A percentile compares a stretch with the other conserved stretches of the same genome.
phyloP scores from a whole-genome alignment of 352 stramenopile species.

The Pelagophyceae sp. region DNA sequence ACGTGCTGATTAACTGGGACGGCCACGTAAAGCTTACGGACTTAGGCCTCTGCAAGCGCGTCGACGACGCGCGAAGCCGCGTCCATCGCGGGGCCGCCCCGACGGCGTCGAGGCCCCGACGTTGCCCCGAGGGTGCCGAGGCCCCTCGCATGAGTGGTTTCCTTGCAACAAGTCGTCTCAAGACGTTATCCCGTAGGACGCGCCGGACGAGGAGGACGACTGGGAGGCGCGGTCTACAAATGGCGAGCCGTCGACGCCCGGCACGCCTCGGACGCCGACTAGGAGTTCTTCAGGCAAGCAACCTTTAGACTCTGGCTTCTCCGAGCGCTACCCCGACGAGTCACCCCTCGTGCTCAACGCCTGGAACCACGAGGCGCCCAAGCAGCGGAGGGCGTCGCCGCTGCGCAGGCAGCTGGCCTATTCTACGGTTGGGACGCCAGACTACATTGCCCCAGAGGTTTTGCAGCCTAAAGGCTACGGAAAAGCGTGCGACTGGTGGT shows the following conservation, averaged over 20 bases:
- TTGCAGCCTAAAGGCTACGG: constrained; percentile 80
- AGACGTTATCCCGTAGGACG: no score
- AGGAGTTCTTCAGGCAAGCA: no score
- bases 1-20: constrained; percentile 87
- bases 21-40: constrained; percentile 99
- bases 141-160: no score
- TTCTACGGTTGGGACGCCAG: constrained; percentile 94
- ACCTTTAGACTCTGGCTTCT: not conserved
- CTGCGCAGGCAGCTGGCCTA: constrained; percentile 83
- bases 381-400: constrained; percentile 6
- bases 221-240: no score
- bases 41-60: constrained; percentile 92
- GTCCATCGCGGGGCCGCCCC: not conserved
- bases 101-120: not conserved
- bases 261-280: no score
- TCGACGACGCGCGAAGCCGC: constrained; percentile 55
- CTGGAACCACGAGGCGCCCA: no score
- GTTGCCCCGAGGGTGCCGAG: not conserved
- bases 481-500: constrained; percentile 95
- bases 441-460: constrained; percentile 98
- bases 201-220: no score
- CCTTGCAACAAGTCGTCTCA: no score
- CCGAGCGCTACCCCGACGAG: not conserved
- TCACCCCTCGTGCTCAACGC: no score
- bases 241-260: no score